Conservation (phyloP, 768 basidiomycete species). For the Pisolithus albus region DNA sequence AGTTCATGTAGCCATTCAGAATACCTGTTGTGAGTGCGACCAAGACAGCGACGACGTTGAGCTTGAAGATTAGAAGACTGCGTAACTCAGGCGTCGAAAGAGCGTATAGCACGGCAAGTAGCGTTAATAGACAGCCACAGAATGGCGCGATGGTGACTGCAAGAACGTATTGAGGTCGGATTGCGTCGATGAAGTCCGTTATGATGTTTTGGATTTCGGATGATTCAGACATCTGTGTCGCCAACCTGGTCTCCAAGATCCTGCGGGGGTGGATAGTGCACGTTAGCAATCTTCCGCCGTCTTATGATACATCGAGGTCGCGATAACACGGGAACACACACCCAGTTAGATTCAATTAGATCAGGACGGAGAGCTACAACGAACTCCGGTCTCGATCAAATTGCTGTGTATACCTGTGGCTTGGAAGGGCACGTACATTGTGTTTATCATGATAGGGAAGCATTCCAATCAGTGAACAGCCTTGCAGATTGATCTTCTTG, state of each 20-base stretch:
- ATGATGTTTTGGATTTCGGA: not conserved
- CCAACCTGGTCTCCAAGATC: not conserved
- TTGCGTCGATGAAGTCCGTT: not conserved
- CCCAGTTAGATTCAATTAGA: too few relatives aligned
- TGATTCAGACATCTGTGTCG: not conserved
- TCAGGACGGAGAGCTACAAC: too few relatives aligned
- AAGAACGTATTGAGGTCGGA: not conserved
- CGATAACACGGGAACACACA: too few relatives aligned
- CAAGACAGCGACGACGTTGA: conserved; percentile 19
- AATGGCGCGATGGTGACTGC: not conserved
- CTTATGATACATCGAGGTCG: not conserved
- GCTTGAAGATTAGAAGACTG: conserved; percentile 16
- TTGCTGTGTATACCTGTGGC: too few relatives aligned
- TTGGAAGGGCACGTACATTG: too few relatives aligned
- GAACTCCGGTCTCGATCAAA: too few relatives aligned
- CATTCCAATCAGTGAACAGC: too few relatives aligned
- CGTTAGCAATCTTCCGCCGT: not conserved
- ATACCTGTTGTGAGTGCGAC: conserved; percentile 7
- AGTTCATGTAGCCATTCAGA: not conserved
- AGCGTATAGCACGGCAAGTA: conserved; percentile 15
- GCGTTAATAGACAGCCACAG: not conserved
- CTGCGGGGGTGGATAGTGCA: not conserved
- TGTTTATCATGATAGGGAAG: too few relatives aligned
- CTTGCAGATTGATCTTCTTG: too few relatives aligned
- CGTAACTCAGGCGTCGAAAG: conserved; percentile 19